Base-by-base conservation (phyloP, 257 asterid genomes). In the Petrea volubilis region DNA sequence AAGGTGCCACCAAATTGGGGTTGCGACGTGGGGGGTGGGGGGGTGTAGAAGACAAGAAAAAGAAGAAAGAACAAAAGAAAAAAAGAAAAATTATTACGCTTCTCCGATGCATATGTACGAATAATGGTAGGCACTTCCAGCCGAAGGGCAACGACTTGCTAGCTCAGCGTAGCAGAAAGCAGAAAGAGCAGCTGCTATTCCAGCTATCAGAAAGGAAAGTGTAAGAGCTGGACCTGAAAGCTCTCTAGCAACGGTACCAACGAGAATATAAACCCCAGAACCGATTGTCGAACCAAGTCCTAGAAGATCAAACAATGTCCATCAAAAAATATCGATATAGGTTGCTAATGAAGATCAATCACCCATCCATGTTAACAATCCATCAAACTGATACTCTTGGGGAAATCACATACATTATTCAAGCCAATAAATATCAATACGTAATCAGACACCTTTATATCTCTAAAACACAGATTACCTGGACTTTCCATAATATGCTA, bases 111-210 rank as follows among this genome's bases (percentile, higher is more conserved):
- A 92, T 61, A 92, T 88, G 82, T 92, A 92, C 9, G 98, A 83
- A 74, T 92, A 92, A 82, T 92, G 96, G 76, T 92, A 92, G 50
- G 98, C 96, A 81, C 98, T 92, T 64, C 98, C 98, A 81, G 98
- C 96, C 6, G 96, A 92, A 18, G 98, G 96, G 60, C 96, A 92
- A 6, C 98, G 92, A 55, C 96, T 77, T 0, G 96, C 93, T 7
- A 92, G 86, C 86, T 92, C 98, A 0, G 98, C 96, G 70, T 92
- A 92, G 74, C 98, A 92, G 74, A 92, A 82, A 36, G 94, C 98
- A 56, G 98, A 92, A 68, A 92, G 98, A 24, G 88, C 98, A 59
- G 98, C 96, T 28, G 98, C 98, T 71, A 86, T 88, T 59, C 96
- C 98, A 67, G 96, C 98, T 74, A 92, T 86, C 61, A 92, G 77